phyloP scores from a whole-genome alignment of 768 basidiomycete species.

The Russula foetens region DNA sequence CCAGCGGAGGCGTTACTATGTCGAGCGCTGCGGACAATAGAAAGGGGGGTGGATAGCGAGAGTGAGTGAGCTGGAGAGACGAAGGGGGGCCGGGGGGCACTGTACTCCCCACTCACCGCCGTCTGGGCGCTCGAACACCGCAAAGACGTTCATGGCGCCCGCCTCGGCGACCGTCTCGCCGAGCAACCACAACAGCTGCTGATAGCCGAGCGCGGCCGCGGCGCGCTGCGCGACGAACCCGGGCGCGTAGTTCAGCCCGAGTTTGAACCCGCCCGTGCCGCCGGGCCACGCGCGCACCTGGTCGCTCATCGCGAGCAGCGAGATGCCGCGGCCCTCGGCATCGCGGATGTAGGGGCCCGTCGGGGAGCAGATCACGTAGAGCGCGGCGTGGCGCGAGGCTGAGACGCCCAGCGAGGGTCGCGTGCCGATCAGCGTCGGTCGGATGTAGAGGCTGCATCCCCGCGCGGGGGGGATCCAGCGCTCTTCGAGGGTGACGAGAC shows the following conservation, averaged over 20 bases:
- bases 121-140: slow-evolving; percentile 34
- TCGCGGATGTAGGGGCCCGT: slow-evolving; percentile 42
- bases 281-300: slow-evolving; percentile 39
- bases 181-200: slow-evolving; percentile 44
- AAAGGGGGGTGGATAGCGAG: neutral
- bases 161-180: slow-evolving; percentile 29
- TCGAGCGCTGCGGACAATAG: slow-evolving; percentile 44
- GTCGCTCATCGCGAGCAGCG: slow-evolving; percentile 36
- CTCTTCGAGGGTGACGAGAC: slow-evolving; percentile 57
- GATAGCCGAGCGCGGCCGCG: slow-evolving; percentile 38
- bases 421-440: slow-evolving; percentile 61
- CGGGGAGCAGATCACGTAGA: slow-evolving; percentile 78
- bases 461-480: slow-evolving; percentile 74
- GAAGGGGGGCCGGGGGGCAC: neutral
- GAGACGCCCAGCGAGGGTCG: slow-evolving; percentile 50
- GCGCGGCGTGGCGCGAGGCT: slow-evolving; percentile 69
- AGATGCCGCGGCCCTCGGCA: slow-evolving; percentile 22
- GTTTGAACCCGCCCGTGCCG: too few species aligned
- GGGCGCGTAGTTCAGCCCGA: slow-evolving; percentile 26
- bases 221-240: slow-evolving; percentile 35
- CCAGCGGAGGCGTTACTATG: slow-evolving; percentile 80
- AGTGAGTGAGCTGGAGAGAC: neutral
- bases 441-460: slow-evolving; percentile 81
- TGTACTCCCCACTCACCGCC: slow-evolving; percentile 31
- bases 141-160: slow-evolving; percentile 46